Base-by-base conservation (phyloP, 129 eudicot species). In the Artemisia tridentata region DNA sequence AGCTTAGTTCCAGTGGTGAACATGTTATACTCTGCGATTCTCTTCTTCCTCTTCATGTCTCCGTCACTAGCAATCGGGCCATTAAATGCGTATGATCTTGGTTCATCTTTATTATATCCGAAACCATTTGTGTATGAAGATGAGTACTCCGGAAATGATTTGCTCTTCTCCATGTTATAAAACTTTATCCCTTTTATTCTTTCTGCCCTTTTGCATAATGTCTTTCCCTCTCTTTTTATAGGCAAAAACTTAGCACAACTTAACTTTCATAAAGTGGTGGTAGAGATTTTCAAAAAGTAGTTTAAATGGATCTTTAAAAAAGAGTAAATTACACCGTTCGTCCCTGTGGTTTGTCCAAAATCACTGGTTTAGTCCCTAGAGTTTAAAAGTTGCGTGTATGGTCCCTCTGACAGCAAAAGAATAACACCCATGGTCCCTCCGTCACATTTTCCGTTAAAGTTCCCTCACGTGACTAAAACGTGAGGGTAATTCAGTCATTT, bases 21-120 rank as follows among this genome's bases (percentile, higher is more conserved):
- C 91, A 79, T 87, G 69, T 91, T 83, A 15, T 91, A 91, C 4
- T 88, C 74, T 2, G 97, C 97, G 14, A 91, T 85, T 76, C 96
- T 82, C 63, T 79, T 87, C 93, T 81, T 91, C 86, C 97, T 85
- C 83, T 83, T 91, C 8, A 66, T 63, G 25, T 91, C 95, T 16
- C 88, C 80, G 76, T 85, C 89, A 27, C 23, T 76, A 17, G 80
- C 27, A 15, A 83, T n/a, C 5, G 89, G 91, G 10, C 95, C 95
- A 20, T 91, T 87, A 70, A 87, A 87, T 5, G 76, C 76, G n/a
- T 85, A 90, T 0, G 90, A 54, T 45, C 67, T 77, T 19, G 83
- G 16, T 59, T 78, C 55, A 72, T 80, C 69, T n/a, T 27, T 63
- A 5, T 64, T 74, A 45, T 47, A 61, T 13, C 74, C 80, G 1